Evolutionary conservation across 2,329 filamentous ascomycete species (phyloP).

Genomic region (Clarireedia paspali): DNA sequence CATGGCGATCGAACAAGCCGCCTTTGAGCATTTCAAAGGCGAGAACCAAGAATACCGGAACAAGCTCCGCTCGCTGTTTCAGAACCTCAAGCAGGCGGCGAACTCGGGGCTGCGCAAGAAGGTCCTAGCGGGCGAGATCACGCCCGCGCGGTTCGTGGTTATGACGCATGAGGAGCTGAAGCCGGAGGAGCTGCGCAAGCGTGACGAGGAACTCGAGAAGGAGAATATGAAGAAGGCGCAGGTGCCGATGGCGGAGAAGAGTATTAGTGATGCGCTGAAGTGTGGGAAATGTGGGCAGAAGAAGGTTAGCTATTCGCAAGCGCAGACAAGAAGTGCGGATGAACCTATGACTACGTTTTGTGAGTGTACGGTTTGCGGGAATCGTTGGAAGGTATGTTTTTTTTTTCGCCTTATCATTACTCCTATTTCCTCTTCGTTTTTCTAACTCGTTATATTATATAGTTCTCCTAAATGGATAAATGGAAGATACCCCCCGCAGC

Average conservation of each 20-base stretch:
- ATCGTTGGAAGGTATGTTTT: conserved; percentile 58
- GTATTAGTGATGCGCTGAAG: conserved; percentile 77
- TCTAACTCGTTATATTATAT: background rate
- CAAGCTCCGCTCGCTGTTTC: conserved; percentile 87
- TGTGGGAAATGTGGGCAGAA: conserved; percentile 90
- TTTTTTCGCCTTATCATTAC: conserved; percentile 6
- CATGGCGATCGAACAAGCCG: conserved; percentile 77
- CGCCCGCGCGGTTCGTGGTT: conserved; percentile 64
- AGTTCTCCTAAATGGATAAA: conserved; percentile 27
- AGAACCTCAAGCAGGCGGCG: conserved; percentile 89
- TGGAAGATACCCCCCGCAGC: background rate
- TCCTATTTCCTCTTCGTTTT: background rate
- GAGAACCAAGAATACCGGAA: conserved; percentile 70
- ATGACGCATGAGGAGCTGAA: conserved; percentile 92
- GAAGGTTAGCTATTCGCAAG: conserved; percentile 93
- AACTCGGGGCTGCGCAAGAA: conserved; percentile 70
- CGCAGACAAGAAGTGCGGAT: conserved; percentile 91
- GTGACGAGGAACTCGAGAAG: conserved; percentile 69
- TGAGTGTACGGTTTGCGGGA: conserved; percentile 61
- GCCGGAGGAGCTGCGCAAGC: conserved; percentile 69
- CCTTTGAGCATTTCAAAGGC: conserved; percentile 60
- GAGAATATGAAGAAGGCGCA: conserved; percentile 98
- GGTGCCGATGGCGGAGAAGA: conserved; percentile 86
- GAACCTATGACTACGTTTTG: conserved; percentile 82
- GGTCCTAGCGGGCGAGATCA: conserved; percentile 68